Evolutionary conservation across 2,329 filamentous ascomycete species (phyloP), one percentile per base, ranked within the genome.

Genomic region (Diaporthe amygdali): DNA sequence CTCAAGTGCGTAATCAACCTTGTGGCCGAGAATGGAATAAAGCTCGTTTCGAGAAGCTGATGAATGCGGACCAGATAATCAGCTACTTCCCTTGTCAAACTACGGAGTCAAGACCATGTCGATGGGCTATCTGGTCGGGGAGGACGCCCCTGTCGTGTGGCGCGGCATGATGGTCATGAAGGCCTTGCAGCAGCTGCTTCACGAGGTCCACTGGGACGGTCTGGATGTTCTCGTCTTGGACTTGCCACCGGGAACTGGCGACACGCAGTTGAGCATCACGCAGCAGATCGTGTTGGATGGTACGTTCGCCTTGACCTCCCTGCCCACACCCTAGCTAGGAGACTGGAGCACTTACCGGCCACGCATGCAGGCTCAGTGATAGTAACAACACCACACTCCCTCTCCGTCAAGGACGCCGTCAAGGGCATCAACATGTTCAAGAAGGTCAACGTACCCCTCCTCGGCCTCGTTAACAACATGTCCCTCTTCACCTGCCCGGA

Each of bases 51-150:
- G 44, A 8, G 44, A 30, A 41, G 7, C 14, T 9, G 46, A 32
- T 27, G 14, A 39, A 66, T 78, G 6, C 77, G 66, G 52, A 10
- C 34, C 73, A 94, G 90, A 93, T 76, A 95, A 95, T 77, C 92
- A 95, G 77, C 88, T 99, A 4, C 78, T 98, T 2, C 96, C 96
- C 0, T 84, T 99, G 30, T 95, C 93, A 27, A 97, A 97, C 79
- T 98, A 98, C 84, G 96, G 96, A 49, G 89, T 99, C 70, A 97
- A 97, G 82, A 97, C 95, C 68, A 99, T 99, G 96, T 98, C 95
- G 0, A 98, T 99, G 94, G 96, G 96, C 63, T 98, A 97, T 75
- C 88, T 99, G 0, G 91, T 97, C 1, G 90, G 89, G 25, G 92
- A 94, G 74, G 88, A 91, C 14, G 93, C 94, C 6, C 94, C 95